phyloP scores from a whole-genome alignment of 495 filamentous ascomycete species.

The Penicillium coprophilum region DNA sequence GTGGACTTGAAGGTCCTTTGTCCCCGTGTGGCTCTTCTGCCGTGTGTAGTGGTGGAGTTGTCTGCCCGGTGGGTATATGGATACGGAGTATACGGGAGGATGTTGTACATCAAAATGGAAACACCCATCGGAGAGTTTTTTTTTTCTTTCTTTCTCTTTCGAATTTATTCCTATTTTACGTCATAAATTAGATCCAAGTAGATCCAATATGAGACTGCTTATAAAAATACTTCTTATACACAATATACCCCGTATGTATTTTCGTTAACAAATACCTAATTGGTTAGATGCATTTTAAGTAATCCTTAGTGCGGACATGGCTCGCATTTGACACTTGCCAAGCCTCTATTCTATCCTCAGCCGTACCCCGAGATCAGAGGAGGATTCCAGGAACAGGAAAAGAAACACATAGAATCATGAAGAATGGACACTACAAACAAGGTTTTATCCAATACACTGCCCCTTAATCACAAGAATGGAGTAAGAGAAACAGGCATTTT shows the following conservation, averaged over 20 bases:
- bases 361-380: background rate
- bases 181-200: background rate
- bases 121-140: background rate
- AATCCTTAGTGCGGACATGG: background rate
- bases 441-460: background rate
- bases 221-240: background rate
- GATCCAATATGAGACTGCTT: background rate
- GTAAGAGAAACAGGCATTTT: background rate
- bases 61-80: background rate
- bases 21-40: background rate
- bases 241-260: background rate
- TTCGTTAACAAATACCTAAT: background rate
- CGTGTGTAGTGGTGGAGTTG: slow-evolving; percentile 8
- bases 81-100: background rate
- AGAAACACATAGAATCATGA: slow-evolving; percentile 1
- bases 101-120: background rate
- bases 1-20: slow-evolving; percentile 8
- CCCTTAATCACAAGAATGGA: slow-evolving; percentile 1
- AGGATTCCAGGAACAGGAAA: background rate
- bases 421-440: background rate
- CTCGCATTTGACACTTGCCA: slow-evolving; percentile 1
- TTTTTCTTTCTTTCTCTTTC: background rate
- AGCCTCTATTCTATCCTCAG: background rate
- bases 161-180: background rate
- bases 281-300: background rate